Evolutionary conservation across 2,329 filamentous ascomycete genomes (phyloP).

Genomic region (Cladobotryum protrusum): DNA sequence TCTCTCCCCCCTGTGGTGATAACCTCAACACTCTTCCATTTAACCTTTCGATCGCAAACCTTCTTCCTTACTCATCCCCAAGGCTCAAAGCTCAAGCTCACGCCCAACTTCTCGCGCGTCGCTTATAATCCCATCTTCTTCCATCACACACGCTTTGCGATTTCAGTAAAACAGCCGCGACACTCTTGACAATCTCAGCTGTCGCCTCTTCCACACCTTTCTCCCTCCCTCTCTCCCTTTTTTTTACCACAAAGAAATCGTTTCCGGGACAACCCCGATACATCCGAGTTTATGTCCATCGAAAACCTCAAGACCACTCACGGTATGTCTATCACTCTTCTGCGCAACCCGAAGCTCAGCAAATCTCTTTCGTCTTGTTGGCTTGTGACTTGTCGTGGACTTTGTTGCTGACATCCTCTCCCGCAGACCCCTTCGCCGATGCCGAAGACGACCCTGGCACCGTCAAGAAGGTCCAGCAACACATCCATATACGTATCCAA

Average conservation of each 20-base stretch:
- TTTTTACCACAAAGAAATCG: conserved; percentile 36
- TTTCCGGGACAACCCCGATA: conserved; percentile 51
- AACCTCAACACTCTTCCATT: no score
- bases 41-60: no score
- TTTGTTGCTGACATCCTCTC: background rate
- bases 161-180: background rate
- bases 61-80: no score
- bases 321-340: conserved; percentile 53
- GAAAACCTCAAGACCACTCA: conserved; percentile 96
- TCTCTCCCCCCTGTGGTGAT: no score
- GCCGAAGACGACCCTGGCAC: conserved; percentile 99
- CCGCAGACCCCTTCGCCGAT: conserved; percentile 98
- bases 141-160: background rate
- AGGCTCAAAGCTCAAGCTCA: no score
- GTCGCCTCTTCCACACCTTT: conserved; percentile 9
- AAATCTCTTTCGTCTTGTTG: background rate
- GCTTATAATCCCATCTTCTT: background rate
- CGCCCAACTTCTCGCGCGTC: no score
- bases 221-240: conserved; percentile 11
- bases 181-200: background rate
- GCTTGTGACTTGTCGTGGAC: background rate
- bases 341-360: background rate
- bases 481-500: conserved; percentile 99
- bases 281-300: conserved; percentile 96
- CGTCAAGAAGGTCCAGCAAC: conserved; percentile 91